Conservation (phyloP, 345 rosid genomes). For the Eucalyptus melliodora region DNA sequence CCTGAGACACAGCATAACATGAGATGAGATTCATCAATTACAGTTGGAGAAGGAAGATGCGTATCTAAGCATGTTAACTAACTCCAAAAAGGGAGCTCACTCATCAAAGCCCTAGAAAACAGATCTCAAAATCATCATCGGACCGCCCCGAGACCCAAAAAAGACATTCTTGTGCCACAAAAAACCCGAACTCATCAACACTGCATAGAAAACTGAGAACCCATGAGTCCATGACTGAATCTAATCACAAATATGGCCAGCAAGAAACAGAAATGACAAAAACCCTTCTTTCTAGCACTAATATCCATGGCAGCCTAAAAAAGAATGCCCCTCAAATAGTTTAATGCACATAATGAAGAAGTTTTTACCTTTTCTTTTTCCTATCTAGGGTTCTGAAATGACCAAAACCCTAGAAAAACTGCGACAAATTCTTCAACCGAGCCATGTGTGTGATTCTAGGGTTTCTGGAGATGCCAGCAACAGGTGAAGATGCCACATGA, state of each 20-base stretch:
- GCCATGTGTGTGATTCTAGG: neutral
- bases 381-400: neutral
- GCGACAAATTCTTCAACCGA: neutral
- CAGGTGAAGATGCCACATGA: constrained; percentile 92
- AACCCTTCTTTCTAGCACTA: neutral
- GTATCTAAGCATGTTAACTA: neutral
- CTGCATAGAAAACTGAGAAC: neutral
- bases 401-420: neutral
- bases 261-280: neutral
- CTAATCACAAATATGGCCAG: neutral
- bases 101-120: constrained; percentile 6
- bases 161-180: neutral
- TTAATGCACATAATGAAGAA: neutral
- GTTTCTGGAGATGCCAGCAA: constrained; percentile 41
- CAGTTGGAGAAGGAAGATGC: neutral
- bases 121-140: constrained; percentile 16
- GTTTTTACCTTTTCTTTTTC: neutral
- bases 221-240: neutral
- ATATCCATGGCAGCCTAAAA: neutral
- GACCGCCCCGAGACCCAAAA: constrained; percentile 16
- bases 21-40: neutral
- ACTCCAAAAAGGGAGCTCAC: constrained; percentile 9
- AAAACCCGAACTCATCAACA: constrained; percentile 1
- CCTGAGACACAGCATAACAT: neutral
- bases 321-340: neutral